Base-by-base conservation (phyloP, 1,284 basidiomycete genomes). In the Papiliotrema fonsecae region DNA sequence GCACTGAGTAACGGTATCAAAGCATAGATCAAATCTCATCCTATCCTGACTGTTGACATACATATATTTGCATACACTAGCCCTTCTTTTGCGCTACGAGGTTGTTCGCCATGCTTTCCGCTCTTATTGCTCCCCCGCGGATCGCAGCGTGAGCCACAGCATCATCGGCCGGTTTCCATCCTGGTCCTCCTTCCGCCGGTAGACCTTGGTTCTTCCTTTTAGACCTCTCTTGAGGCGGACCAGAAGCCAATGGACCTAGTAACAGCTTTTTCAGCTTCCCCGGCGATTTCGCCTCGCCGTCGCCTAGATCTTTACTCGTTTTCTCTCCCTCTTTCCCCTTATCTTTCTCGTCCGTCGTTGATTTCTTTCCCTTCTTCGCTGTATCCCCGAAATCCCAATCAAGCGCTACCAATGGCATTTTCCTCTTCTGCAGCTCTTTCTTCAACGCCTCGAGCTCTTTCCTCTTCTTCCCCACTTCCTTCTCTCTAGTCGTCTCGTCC, bases 91-190 rank as follows among this genome's bases (percentile, higher is more conserved):
- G 43, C 38, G 13, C 18, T 5, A 48, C 30, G 4, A 48, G 47
- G 16, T 42, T 21, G 34, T 52, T 52, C 13, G 32, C 35, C 31
- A 46, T 39, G 26, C 37, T 52, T 31, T 52, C 36, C 34, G 45
- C 39, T 18, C 39, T 25, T 6, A 41, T 34, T n/a, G 47, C 47
- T 10, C 47, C 47, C 9, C 47, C 47, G 34, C 38, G 13, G 6
- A 48, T 48, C 10, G 58, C 56, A 5, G 54, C 55, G 22, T 56
- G 53, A 11, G 58, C 61, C 16, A 60, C 21, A 31, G 52, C 37
- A n/a, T 54, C 31, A 42, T 60, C 51, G 13, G 61, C 61, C 19
- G 50, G 42, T 37, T 55, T 51, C 61, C 60, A 61, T 4, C 56
- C 56, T 14, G 54, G 54, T 18, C 60, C 60, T 21, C 38, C 25